A percentile compares a stretch with the other conserved stretches of the same genome.
Evolutionary conservation across 2,329 filamentous ascomycete genomes (phyloP).

Genomic region (Sphaerostilbella broomeana): DNA sequence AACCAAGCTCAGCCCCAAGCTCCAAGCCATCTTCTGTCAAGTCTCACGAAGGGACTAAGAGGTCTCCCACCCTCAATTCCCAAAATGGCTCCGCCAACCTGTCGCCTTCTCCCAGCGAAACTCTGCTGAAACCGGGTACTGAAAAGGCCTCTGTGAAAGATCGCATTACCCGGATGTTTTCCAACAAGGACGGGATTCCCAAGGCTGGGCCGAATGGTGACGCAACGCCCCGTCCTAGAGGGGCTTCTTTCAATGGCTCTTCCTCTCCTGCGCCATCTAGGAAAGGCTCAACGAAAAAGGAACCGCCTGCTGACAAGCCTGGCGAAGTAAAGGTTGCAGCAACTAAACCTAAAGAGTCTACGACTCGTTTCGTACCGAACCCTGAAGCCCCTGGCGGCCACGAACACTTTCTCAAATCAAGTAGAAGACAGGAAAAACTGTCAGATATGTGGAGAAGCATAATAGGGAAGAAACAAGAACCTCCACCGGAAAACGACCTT

Average conservation of each 20-base stretch:
- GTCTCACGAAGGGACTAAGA: constrained; percentile 38
- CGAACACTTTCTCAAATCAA: constrained; percentile 81
- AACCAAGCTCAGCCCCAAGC: constrained; percentile 36
- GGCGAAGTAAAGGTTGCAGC: too few species aligned
- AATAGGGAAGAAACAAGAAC: constrained; percentile 76
- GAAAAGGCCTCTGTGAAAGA: constrained; percentile 59
- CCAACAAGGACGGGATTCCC: constrained; percentile 46
- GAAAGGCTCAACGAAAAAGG: constrained; percentile 34
- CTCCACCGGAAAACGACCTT: constrained; percentile 67
- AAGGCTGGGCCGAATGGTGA: constrained; percentile 30
- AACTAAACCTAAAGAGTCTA: constrained; percentile 28
- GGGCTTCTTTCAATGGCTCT: constrained; percentile 28
- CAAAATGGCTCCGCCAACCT: constrained; percentile 30
- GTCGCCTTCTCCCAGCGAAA: constrained; percentile 19
- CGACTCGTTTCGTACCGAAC: constrained; percentile 46
- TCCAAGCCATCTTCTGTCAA: constrained; percentile 46
- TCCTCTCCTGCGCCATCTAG: constrained; percentile 36
- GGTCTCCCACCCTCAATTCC: constrained; percentile 34
- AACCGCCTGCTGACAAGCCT: constrained; percentile 22
- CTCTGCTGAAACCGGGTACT: constrained; percentile 27
- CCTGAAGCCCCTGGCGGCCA: constrained; percentile 61
- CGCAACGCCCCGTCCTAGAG: constrained; percentile 27
- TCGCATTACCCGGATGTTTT: constrained; percentile 59
- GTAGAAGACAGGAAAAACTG: constrained; percentile 89
- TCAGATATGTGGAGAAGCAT: constrained; percentile 85